Evolutionary conservation across 805 yeast genomes (phyloP).

Genomic region (Saccharomycodes ludwigii): DNA sequence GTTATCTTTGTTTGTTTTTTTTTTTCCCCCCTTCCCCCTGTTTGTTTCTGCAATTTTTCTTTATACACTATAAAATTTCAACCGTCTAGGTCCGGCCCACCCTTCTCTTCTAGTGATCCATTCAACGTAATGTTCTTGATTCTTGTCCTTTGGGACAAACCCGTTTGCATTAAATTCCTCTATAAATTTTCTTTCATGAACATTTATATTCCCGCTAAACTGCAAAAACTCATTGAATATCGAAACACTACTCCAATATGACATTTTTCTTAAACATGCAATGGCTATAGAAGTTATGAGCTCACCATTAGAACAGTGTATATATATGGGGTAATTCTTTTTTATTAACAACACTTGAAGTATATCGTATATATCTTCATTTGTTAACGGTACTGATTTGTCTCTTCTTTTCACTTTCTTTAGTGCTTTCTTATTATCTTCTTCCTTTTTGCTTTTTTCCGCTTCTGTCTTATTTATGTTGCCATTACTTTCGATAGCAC

Average conservation of each 20-base stretch:
- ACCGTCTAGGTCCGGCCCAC: no score
- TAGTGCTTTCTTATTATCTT: slow-evolving; percentile 7
- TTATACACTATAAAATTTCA: slow-evolving; percentile 17
- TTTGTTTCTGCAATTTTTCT: no score
- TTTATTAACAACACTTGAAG: slow-evolving; percentile 50
- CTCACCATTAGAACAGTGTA: slow-evolving; percentile 86
- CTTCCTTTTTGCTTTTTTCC: slow-evolving; percentile 9
- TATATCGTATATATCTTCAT: slow-evolving; percentile 44
- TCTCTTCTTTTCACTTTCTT: slow-evolving; percentile 61
- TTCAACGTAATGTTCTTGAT: slow-evolving; percentile 30
- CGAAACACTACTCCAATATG: slow-evolving; percentile 82
- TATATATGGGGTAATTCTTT: slow-evolving; percentile 54
- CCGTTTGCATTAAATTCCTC: slow-evolving; percentile 52
- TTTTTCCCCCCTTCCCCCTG: no score
- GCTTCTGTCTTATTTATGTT: background rate
- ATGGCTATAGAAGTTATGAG: slow-evolving; percentile 73
- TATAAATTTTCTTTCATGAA: slow-evolving; percentile 73
- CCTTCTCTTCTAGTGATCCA: slow-evolving; percentile 18
- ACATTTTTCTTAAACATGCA: slow-evolving; percentile 74
- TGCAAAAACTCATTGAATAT: slow-evolving; percentile 76
- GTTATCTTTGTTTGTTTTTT: no score
- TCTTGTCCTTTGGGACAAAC: slow-evolving; percentile 30
- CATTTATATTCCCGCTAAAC: slow-evolving; percentile 64
- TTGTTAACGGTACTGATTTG: slow-evolving; percentile 70
- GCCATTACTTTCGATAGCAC: background rate